A percentile compares a stretch with the other conserved stretches of the same genome.
Conservation (phyloP, 371 early-diverging fungal species). For the Actinomucor elegans region DNA sequence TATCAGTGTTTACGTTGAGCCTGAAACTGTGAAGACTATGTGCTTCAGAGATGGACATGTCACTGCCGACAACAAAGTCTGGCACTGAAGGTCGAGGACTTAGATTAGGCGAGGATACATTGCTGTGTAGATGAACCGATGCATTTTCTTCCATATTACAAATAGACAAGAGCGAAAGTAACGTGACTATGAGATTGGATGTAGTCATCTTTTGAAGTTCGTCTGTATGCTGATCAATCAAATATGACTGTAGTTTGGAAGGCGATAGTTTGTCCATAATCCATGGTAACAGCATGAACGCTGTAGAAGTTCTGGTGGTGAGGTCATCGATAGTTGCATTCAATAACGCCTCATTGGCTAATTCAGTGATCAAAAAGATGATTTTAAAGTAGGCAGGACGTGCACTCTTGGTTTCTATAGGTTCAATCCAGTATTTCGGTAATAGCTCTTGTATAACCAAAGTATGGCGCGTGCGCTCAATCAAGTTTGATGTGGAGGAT, state of each 20-base stretch:
- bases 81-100: constrained; percentile 26
- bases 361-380: constrained; percentile 31
- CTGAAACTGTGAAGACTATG: constrained; percentile 5
- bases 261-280: constrained; percentile 29
- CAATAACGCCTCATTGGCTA: constrained; percentile 34
- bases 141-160: constrained; percentile 9
- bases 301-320: constrained; percentile 13
- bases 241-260: constrained; percentile 11
- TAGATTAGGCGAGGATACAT: constrained; percentile 14
- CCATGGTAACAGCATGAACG: constrained; percentile 15
- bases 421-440: constrained; percentile 39
- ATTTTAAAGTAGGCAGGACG: constrained; percentile 27
- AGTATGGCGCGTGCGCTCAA: constrained; percentile 13
- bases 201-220: constrained; percentile 13
- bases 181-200: constrained; percentile 22
- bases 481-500: background rate
- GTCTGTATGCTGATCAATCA: constrained; percentile 10
- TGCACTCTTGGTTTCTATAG: constrained; percentile 2
- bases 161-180: constrained; percentile 26
- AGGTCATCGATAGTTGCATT: constrained; percentile 20
- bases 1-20: background rate
- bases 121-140: background rate
- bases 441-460: constrained; percentile 31
- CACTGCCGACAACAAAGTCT: constrained; percentile 9
- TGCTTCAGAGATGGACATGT: background rate